Percentiles rank a stretch among this genome's conserved stretches.
Evolutionary conservation across 768 basidiomycete genomes (phyloP).

Genomic region (Mycena kentingensis): DNA sequence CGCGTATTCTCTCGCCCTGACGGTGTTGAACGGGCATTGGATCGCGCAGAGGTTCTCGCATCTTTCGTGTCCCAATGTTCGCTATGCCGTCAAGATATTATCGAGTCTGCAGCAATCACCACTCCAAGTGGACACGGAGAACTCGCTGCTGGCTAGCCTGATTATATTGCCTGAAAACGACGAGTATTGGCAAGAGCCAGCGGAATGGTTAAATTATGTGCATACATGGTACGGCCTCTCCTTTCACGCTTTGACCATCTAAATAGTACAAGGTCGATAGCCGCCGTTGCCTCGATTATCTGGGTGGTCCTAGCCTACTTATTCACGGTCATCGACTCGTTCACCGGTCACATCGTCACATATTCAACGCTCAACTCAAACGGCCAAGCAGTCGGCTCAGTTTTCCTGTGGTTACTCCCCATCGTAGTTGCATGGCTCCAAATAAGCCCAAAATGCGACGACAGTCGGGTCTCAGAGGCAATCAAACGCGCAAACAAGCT

Average conservation of each 20-base stretch:
- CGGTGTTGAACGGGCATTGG: conserved; percentile 38
- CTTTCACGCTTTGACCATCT: background rate
- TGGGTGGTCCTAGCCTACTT: conserved; percentile 20
- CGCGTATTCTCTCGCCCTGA: conserved; percentile 40
- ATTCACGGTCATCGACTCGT: conserved; percentile 22
- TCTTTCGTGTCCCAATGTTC: conserved; percentile 26
- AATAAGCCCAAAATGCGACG: conserved; percentile 45
- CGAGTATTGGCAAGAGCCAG: conserved; percentile 39
- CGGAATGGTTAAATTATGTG: conserved; percentile 34
- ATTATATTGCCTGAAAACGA: conserved; percentile 40
- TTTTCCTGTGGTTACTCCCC: conserved; percentile 46
- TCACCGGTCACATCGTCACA: conserved; percentile 21
- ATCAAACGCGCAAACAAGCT: conserved; percentile 33
- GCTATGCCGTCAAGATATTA: conserved; percentile 28
- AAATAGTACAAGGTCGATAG: conserved; percentile 13
- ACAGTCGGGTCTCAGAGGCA: conserved; percentile 31
- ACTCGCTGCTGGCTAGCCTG: conserved; percentile 37
- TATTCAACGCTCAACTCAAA: conserved; percentile 30
- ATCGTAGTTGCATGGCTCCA: conserved; percentile 46
- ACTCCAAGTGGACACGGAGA: conserved; percentile 29
- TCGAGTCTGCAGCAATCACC: conserved; percentile 40
- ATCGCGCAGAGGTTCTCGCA: conserved; percentile 28
- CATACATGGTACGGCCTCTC: conserved; percentile 35
- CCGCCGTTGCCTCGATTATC: conserved; percentile 18
- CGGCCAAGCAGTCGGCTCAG: conserved; percentile 43